Percentiles rank a stretch among this genome's conserved stretches.
phyloP scores from a whole-genome alignment of 148 eudicot species.

The Cornus kousa region DNA sequence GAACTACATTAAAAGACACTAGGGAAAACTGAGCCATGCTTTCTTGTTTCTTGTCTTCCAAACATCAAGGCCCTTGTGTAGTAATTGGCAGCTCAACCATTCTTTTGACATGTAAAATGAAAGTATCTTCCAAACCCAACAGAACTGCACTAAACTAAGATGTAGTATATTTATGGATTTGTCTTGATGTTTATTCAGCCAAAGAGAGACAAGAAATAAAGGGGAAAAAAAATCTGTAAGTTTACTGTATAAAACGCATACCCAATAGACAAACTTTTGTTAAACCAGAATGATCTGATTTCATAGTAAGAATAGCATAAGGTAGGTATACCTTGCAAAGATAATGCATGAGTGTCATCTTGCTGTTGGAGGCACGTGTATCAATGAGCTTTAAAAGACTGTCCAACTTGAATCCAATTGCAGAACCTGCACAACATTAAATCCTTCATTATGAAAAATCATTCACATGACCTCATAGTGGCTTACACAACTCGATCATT shows the following conservation, averaged over 20 bases:
- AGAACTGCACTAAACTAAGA: not conserved
- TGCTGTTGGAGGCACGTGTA: slow-evolving; percentile 90
- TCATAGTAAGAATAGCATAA: not conserved
- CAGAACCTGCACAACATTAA: slow-evolving; percentile 52
- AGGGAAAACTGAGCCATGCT: not conserved
- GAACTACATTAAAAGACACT: not conserved
- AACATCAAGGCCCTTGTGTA: not conserved
- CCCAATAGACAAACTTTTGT: not conserved
- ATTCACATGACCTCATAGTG: not conserved
- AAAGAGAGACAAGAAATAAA: not conserved
- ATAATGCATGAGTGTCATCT: slow-evolving; percentile 98
- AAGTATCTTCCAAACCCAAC: not conserved
- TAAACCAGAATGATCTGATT: not conserved
- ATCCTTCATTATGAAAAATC: not conserved
- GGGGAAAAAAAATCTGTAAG: not conserved
- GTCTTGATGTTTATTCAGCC: not conserved
- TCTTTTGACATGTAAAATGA: not conserved
- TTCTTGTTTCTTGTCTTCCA: not conserved
- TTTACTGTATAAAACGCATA: not conserved
- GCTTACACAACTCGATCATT: not conserved
- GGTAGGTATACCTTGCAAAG: slow-evolving; percentile 75
- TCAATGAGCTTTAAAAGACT: slow-evolving; percentile 91
- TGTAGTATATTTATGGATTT: not conserved
- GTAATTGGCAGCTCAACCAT: not conserved
- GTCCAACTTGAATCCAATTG: slow-evolving; percentile 94